phyloP scores from a whole-genome alignment of 2,329 filamentous ascomycete species.

The Xylaria sp. region DNA sequence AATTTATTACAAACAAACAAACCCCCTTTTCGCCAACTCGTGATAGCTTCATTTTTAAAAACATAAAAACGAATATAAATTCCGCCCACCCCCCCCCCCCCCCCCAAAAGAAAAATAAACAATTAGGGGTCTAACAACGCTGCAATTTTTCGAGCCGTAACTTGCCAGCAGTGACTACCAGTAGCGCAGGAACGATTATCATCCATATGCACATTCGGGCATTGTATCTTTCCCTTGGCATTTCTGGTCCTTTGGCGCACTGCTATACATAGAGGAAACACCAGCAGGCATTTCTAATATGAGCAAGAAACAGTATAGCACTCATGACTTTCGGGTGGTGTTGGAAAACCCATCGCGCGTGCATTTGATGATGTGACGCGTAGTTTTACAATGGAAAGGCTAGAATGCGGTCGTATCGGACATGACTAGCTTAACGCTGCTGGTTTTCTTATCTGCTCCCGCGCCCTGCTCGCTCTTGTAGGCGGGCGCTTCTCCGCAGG shows the following conservation, averaged over 20 bases:
- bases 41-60: too few relatives aligned
- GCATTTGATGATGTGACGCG: not conserved
- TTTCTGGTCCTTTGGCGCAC: not conserved
- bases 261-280: not conserved
- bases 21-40: too few relatives aligned
- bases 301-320: not conserved
- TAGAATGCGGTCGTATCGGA: not conserved
- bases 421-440: not conserved
- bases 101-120: too few relatives aligned
- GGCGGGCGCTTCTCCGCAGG: slow-evolving; percentile 22
- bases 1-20: too few relatives aligned
- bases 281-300: not conserved
- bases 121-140: not conserved
- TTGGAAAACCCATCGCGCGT: not conserved
- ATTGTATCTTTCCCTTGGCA: not conserved
- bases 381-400: not conserved
- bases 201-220: not conserved
- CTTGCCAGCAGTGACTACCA: not conserved
- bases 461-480: slow-evolving; percentile 3
- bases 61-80: too few relatives aligned
- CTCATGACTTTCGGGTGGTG: not conserved
- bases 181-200: not conserved
- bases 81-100: too few relatives aligned
- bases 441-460: not conserved
- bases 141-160: not conserved